A percentile compares a stretch with the other conserved stretches of the same genome.
Conservation (phyloP, 208 protist species). For the Crithidia thermophila region DNA sequence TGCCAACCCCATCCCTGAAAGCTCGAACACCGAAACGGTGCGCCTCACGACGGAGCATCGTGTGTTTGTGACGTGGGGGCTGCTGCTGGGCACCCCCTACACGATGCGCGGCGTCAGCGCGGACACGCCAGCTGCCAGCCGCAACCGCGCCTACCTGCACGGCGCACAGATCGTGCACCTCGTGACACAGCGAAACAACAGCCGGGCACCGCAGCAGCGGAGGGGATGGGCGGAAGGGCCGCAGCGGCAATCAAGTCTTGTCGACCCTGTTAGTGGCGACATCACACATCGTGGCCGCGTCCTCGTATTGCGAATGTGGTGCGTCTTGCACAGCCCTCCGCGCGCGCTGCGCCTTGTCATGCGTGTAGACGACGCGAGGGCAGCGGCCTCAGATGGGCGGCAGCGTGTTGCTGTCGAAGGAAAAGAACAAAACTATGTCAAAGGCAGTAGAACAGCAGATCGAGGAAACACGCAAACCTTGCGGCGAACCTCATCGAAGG, state of each 20-base stretch:
- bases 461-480: too few relatives aligned
- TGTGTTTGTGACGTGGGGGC: slow-evolving; percentile 44
- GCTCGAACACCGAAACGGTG: background rate
- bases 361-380: background rate
- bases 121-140: slow-evolving; percentile 32
- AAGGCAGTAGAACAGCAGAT: background rate
- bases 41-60: slow-evolving; percentile 12
- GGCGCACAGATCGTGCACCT: slow-evolving; percentile 63
- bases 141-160: slow-evolving; percentile 73
- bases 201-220: background rate
- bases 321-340: slow-evolving; percentile 45
- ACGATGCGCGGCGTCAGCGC: slow-evolving; percentile 56
- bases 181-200: slow-evolving; percentile 26
- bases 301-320: slow-evolving; percentile 51
- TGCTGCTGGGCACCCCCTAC: slow-evolving; percentile 74
- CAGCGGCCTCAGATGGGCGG: background rate
- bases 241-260: slow-evolving; percentile 1
- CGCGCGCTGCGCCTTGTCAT: slow-evolving; percentile 24
- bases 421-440: background rate
- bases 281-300: slow-evolving; percentile 41
- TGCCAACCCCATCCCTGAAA: slow-evolving; percentile 22
- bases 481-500: too few relatives aligned
- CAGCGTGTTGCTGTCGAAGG: too few relatives aligned
- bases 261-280: slow-evolving; percentile 12
- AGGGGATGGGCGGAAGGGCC: slow-evolving; percentile 15